Evolutionary conservation across 305 asterid genomes (phyloP).

Genomic region (Monarda citriodora): DNA sequence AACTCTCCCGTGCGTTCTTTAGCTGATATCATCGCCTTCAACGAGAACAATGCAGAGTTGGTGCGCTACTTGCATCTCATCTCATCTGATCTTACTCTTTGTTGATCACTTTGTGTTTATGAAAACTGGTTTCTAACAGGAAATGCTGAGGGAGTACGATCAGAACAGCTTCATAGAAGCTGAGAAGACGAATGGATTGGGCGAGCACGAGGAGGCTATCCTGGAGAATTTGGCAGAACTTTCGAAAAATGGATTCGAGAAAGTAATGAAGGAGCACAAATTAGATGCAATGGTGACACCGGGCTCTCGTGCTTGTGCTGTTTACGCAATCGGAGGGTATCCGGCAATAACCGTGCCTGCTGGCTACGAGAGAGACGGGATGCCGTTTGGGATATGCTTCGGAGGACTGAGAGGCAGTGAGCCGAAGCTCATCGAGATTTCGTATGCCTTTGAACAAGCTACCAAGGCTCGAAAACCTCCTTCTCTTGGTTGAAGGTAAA

Average conservation of each 20-base stretch:
- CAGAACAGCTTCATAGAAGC: slow-evolving; percentile 50
- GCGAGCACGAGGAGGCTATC: slow-evolving; percentile 39
- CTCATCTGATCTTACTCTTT: neutral
- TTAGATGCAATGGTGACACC: slow-evolving; percentile 63
- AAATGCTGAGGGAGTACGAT: slow-evolving; percentile 45
- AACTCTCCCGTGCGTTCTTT: slow-evolving; percentile 50
- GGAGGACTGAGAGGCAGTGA: slow-evolving; percentile 62
- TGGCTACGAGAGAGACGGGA: slow-evolving; percentile 50
- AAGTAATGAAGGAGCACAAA: slow-evolving; percentile 48
- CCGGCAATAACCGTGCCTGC: slow-evolving; percentile 68
- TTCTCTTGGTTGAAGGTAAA: slow-evolving; percentile 10
- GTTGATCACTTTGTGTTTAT: too few relatives aligned
- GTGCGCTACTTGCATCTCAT: slow-evolving; percentile 24
- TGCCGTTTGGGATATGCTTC: slow-evolving; percentile 63
- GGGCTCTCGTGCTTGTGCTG: slow-evolving; percentile 39
- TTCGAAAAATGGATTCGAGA: slow-evolving; percentile 41
- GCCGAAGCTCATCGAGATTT: slow-evolving; percentile 48
- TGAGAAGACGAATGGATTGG: slow-evolving; percentile 58
- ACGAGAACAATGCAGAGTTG: slow-evolving; percentile 43
- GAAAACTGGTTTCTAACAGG: too few relatives aligned
- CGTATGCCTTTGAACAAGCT: slow-evolving; percentile 59
- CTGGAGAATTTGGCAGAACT: slow-evolving; percentile 37
- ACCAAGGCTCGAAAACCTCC: slow-evolving; percentile 40
- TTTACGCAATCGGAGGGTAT: slow-evolving; percentile 62
- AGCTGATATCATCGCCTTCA: slow-evolving; percentile 68